phyloP scores from a whole-genome alignment of 2,329 filamentous ascomycete genomes.

The Cladosporium phlei region DNA sequence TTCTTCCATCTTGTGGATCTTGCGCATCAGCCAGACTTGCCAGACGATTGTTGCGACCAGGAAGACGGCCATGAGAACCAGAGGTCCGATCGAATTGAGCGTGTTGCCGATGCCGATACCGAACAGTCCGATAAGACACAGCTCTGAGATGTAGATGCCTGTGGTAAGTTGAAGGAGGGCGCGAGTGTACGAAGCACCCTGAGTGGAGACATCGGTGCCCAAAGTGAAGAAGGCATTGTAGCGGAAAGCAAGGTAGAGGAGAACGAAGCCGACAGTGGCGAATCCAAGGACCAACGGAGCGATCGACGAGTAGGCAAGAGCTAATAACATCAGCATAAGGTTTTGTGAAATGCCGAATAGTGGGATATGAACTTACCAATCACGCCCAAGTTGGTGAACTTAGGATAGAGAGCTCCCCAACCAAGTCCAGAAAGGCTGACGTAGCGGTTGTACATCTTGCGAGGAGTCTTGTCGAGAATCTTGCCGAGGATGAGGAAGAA shows the following conservation, averaged over 20 bases:
- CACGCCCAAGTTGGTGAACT: conserved; percentile 37
- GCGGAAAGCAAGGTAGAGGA: conserved; percentile 44
- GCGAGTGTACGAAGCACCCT: conserved; percentile 39
- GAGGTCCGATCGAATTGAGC: conserved; percentile 33
- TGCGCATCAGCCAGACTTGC: conserved; percentile 33
- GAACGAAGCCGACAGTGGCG: conserved; percentile 37
- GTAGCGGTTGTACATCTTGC: conserved; percentile 42
- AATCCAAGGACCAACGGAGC: conserved; percentile 44
- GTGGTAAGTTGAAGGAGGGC: conserved; percentile 42
- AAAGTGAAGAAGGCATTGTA: conserved; percentile 48
- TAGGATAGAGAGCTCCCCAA: conserved; percentile 42
- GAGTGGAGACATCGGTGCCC: conserved; percentile 41
- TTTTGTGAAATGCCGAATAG: not conserved
- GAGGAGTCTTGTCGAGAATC: conserved; percentile 37
- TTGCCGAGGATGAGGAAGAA: conserved; percentile 27
- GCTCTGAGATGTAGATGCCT: conserved; percentile 43
- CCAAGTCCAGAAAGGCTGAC: conserved; percentile 36
- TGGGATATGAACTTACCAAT: conserved; percentile 22
- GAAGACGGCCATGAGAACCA: conserved; percentile 39
- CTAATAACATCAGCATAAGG: conserved; percentile 15
- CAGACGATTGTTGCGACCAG: conserved; percentile 38
- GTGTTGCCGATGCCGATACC: conserved; percentile 34
- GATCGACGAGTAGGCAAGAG: conserved; percentile 43
- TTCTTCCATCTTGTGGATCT: conserved; percentile 28
- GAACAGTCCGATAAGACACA: conserved; percentile 44